These are phyloP conservation scores for Lactifluus piperatus DNA, from an alignment of 768 basidiomycete species.

Conservation along the genomic window DNA sequence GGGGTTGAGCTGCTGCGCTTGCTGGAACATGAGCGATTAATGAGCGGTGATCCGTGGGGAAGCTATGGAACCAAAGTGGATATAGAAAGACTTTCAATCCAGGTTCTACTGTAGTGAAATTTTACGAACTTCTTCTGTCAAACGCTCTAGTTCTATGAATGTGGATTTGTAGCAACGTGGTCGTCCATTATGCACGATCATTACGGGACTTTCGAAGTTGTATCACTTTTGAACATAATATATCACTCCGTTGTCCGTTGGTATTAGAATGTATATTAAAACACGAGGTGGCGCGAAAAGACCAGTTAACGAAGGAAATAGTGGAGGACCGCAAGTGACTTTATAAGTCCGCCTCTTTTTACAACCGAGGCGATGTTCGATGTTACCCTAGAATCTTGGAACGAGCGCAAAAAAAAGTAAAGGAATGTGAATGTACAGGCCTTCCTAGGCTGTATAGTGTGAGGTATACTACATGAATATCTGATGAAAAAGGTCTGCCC, in stretches of 20 bases:
- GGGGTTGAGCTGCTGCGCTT: background rate
- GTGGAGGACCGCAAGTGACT: background rate
- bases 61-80: background rate
- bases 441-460: background rate
- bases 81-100: background rate
- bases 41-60: background rate
- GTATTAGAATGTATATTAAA: background rate
- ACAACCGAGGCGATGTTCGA: background rate
- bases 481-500: background rate
- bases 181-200: background rate
- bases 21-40: background rate
- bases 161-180: background rate
- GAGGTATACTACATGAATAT: conserved; percentile 1
- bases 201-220: too few relatives aligned
- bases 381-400: background rate
- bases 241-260: background rate
- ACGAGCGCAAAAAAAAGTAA: background rate
- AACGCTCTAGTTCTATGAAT: background rate
- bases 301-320: background rate
- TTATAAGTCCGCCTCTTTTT: background rate
- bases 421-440: conserved; percentile 1
- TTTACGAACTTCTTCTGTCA: background rate
- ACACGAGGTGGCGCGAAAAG: background rate
- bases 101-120: background rate
- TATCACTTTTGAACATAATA: background rate